These are phyloP conservation scores for sorghum (Sorghum bicolor) DNA, from an alignment of 176 grass and related monocot species.

Conservation along the genomic window DNA sequence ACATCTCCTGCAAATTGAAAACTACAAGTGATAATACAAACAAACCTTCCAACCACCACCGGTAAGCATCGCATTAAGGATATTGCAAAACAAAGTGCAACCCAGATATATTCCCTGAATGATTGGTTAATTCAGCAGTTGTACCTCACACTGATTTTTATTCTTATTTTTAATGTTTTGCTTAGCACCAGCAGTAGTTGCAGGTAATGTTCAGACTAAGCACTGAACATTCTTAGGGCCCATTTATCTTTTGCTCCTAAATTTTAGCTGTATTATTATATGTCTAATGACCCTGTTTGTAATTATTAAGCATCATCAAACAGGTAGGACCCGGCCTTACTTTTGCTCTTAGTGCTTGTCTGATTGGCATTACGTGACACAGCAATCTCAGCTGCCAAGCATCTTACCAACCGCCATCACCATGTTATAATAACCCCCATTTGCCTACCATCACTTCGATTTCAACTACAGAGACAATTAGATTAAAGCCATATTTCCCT, in stretches of 20 bases:
- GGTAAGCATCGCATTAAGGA: slow-evolving; percentile 3
- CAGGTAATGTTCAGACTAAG: slow-evolving; percentile 8
- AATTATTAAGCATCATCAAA: slow-evolving; percentile 31
- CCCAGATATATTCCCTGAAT: neutral
- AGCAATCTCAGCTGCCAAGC: slow-evolving; percentile 37
- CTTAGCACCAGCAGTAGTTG: neutral
- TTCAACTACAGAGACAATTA: slow-evolving; percentile 10
- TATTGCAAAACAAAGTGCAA: neutral
- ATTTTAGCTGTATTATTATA: slow-evolving; percentile 17
- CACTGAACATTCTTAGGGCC: slow-evolving; percentile 22
- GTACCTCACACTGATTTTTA: neutral
- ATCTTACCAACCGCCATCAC: slow-evolving; percentile 38
- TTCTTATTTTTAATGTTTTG: neutral
- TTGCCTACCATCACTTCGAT: slow-evolving; percentile 37
- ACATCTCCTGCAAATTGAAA: neutral
- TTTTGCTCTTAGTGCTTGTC: slow-evolving; percentile 26
- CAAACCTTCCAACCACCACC: neutral
- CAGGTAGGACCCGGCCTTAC: slow-evolving; percentile 9
- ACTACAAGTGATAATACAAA: neutral
- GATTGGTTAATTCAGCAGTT: neutral
- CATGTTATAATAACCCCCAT: slow-evolving; percentile 21
- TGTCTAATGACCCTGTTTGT: neutral
- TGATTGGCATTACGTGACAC: slow-evolving; percentile 40
- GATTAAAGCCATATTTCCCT: neutral
- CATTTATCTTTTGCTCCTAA: neutral